These are phyloP conservation scores for Helianthus tuberosus DNA, from an alignment of 129 eudicot genomes.

Conservation along the genomic window DNA sequence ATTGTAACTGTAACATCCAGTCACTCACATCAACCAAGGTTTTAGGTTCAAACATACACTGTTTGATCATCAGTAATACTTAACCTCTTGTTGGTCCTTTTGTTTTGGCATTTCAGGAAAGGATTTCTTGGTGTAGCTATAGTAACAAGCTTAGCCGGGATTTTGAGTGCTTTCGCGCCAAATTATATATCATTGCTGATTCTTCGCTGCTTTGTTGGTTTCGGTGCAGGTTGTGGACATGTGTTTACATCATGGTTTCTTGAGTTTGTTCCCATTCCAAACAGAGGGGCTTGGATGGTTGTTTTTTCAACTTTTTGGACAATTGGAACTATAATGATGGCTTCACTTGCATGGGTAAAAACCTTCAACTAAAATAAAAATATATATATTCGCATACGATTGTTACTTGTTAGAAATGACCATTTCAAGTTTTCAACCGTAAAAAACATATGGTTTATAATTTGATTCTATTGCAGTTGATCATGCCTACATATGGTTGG, in stretches of 20 bases:
- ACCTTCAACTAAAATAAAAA: neutral
- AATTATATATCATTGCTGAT: slow-evolving; percentile 54
- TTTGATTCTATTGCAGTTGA: slow-evolving; percentile 37
- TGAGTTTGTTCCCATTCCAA: slow-evolving; percentile 75
- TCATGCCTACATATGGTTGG: slow-evolving; percentile 80
- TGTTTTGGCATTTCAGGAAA: slow-evolving; percentile 44
- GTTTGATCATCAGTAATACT: neutral
- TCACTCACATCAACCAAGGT: neutral
- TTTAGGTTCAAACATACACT: neutral
- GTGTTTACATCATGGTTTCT: slow-evolving; percentile 79
- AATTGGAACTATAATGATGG: slow-evolving; percentile 72
- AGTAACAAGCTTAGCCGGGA: slow-evolving; percentile 53
- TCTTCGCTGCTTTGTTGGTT: slow-evolving; percentile 66
- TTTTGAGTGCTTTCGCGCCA: slow-evolving; percentile 70
- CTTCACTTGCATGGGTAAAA: slow-evolving; percentile 74
- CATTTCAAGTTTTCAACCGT: too few relatives aligned
- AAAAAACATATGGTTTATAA: too few relatives aligned
- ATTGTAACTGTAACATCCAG: too few relatives aligned
- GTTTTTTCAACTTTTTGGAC: slow-evolving; percentile 79
- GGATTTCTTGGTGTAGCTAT: slow-evolving; percentile 71
- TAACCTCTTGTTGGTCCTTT: slow-evolving; percentile 11
- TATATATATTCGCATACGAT: slow-evolving; percentile 1
- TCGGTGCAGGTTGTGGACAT: slow-evolving; percentile 80
- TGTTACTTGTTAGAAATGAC: neutral
- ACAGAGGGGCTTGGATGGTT: slow-evolving; percentile 79